Evolutionary conservation across 1,139 yeast genomes (phyloP).

Genomic region (Yamadazyma dendronema): DNA sequence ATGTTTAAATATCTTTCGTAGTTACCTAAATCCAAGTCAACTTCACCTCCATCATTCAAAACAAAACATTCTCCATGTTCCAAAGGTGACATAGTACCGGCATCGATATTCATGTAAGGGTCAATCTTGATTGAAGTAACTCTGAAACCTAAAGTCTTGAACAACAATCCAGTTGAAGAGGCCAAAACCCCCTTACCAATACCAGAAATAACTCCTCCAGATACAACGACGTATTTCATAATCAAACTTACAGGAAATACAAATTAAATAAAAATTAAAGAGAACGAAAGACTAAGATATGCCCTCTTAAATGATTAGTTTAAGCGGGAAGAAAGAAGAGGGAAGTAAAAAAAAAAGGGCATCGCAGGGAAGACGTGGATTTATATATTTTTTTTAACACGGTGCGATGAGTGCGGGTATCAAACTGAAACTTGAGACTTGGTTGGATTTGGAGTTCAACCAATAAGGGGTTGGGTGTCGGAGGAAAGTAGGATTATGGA

Average conservation of each 20-base stretch:
- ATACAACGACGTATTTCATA: slow-evolving; percentile 98
- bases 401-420: slow-evolving; percentile 24
- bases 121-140: slow-evolving; percentile 97
- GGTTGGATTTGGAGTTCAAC: too few relatives aligned
- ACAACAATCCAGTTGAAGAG: slow-evolving; percentile 90
- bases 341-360: slow-evolving; percentile 15
- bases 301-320: slow-evolving; percentile 47
- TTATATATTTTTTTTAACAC: slow-evolving; percentile 15
- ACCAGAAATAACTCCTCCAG: slow-evolving; percentile 99
- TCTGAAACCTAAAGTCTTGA: slow-evolving; percentile 90
- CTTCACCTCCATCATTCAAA: slow-evolving; percentile 97
- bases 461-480: too few relatives aligned
- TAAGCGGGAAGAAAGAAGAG: slow-evolving; percentile 50
- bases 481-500: too few relatives aligned
- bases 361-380: slow-evolving; percentile 11
- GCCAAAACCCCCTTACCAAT: slow-evolving; percentile 98
- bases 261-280: background rate
- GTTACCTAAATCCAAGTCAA: slow-evolving; percentile 95
- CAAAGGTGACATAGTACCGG: slow-evolving; percentile 98
- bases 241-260: slow-evolving; percentile 5
- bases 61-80: slow-evolving; percentile 99
- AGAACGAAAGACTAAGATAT: slow-evolving; percentile 5
- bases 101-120: slow-evolving; percentile 98
- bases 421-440: slow-evolving; percentile 27
- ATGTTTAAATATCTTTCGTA: slow-evolving; percentile 95